Conservation (phyloP, 2,329 filamentous ascomycete species). For the Capronia americana region DNA sequence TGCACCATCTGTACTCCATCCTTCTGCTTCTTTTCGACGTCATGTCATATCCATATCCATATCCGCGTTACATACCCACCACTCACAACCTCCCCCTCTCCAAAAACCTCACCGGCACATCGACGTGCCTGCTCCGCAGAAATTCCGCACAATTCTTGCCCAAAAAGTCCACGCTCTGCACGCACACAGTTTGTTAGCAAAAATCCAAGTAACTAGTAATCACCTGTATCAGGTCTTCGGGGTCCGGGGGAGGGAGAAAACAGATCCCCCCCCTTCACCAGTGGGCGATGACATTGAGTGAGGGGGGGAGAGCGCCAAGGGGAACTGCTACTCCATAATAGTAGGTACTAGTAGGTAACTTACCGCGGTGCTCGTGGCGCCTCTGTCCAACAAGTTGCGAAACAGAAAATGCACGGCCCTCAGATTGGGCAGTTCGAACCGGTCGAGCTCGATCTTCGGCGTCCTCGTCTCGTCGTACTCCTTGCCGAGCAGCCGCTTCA, state of each 20-base stretch:
- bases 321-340: too few species aligned
- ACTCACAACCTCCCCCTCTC: conserved; percentile 31
- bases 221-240: too few species aligned
- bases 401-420: conserved; percentile 50
- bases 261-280: too few species aligned
- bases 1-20: neutral
- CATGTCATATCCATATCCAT: too few species aligned
- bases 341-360: too few species aligned
- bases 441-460: conserved; percentile 48
- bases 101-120: conserved; percentile 47
- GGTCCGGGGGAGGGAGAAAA: too few species aligned
- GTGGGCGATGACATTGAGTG: neutral
- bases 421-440: conserved; percentile 56
- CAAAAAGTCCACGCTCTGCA: conserved; percentile 45
- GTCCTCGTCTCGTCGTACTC: conserved; percentile 44
- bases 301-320: too few species aligned
- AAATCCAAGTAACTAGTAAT: neutral
- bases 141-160: conserved; percentile 51
- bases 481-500: conserved; percentile 46
- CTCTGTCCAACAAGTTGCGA: conserved; percentile 48
- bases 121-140: conserved; percentile 46
- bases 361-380: conserved; percentile 45
- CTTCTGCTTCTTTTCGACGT: too few species aligned
- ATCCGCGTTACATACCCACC: too few species aligned
- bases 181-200: neutral